Evolutionary conservation across 2,329 filamentous ascomycete genomes (phyloP).

Genomic region (Nectriaceae sp.): DNA sequence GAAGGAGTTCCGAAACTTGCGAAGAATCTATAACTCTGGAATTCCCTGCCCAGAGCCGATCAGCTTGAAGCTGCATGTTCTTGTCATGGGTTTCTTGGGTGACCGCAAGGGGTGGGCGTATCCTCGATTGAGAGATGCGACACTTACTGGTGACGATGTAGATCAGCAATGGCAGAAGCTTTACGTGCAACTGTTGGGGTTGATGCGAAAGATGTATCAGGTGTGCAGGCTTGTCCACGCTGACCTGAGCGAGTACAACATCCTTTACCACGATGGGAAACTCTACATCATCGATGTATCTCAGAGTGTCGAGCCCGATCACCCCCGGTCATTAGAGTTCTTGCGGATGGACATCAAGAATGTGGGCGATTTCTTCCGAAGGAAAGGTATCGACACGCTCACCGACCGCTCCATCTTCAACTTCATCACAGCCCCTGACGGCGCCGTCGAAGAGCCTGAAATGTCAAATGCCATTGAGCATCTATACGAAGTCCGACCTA

Average conservation of each 20-base stretch:
- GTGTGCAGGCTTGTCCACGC: constrained; percentile 90
- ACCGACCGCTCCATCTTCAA: constrained; percentile 79
- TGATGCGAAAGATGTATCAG: constrained; percentile 94
- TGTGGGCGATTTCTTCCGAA: constrained; percentile 86
- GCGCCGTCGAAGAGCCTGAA: constrained; percentile 59
- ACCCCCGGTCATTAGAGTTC: constrained; percentile 90
- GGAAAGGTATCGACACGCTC: constrained; percentile 80
- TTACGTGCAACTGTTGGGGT: constrained; percentile 80
- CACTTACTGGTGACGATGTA: constrained; percentile 66
- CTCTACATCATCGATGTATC: constrained; percentile 97
- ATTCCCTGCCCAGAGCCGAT: constrained; percentile 92
- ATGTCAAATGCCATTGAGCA: constrained; percentile 65
- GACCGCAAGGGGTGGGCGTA: constrained; percentile 85
- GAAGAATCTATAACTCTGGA: constrained; percentile 77
- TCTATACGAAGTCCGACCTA: constrained; percentile 61
- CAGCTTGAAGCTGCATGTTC: constrained; percentile 86
- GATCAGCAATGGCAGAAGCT: constrained; percentile 74
- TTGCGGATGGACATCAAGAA: constrained; percentile 99
- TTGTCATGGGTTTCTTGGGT: constrained; percentile 93
- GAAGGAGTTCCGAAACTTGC: constrained; percentile 95
- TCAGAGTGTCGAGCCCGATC: constrained; percentile 95
- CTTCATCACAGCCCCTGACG: constrained; percentile 71
- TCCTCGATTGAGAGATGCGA: constrained; percentile 85
- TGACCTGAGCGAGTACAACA: constrained; percentile 97
- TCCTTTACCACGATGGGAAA: constrained; percentile 80